Conservation (phyloP, 192 early-diverging fungal genomes). For the Coemansia brasiliensis region DNA sequence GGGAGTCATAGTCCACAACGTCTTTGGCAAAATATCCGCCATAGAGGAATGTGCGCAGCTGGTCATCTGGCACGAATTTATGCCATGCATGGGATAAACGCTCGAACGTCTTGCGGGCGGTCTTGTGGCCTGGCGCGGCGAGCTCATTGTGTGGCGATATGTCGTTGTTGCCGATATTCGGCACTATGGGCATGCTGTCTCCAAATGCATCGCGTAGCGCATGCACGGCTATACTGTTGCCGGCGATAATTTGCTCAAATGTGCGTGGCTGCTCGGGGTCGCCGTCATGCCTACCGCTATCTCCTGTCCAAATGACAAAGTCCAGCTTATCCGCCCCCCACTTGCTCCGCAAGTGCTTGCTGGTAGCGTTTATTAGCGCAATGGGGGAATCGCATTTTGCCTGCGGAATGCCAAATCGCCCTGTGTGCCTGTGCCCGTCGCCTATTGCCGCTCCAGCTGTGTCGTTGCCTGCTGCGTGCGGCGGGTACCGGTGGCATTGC, state of each 20-base stretch:
- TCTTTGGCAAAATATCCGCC: conserved; percentile 70
- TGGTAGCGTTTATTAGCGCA: conserved; percentile 57
- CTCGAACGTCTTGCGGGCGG: conserved; percentile 55
- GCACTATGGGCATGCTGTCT: conserved; percentile 17
- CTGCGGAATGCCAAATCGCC: conserved; percentile 58
- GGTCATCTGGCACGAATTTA: conserved; percentile 61
- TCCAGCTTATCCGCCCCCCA: conserved; percentile 55
- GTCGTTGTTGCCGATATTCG: conserved; percentile 69
- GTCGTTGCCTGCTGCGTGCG: conserved; percentile 15
- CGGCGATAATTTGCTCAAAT: conserved; percentile 60
- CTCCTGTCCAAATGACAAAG: conserved; percentile 75
- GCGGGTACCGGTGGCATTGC: conserved; percentile 56
- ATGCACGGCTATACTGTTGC: conserved; percentile 55
- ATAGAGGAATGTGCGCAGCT: conserved; percentile 60
- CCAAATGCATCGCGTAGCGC: conserved; percentile 55
- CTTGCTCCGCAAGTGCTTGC: conserved; percentile 53
- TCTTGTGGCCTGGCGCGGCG: conserved; percentile 42
- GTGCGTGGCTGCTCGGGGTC: conserved; percentile 65
- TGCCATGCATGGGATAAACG: conserved; percentile 59
- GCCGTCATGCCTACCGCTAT: conserved; percentile 71
- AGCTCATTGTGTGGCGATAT: conserved; percentile 71
- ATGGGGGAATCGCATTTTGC: conserved; percentile 65
- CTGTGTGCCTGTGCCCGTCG: conserved; percentile 39
- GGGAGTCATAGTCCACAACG: conserved; percentile 27
- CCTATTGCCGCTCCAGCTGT: background rate